Base-by-base conservation (phyloP, 2,329 filamentous ascomycete genomes). In the Bipolaris oryzae region DNA sequence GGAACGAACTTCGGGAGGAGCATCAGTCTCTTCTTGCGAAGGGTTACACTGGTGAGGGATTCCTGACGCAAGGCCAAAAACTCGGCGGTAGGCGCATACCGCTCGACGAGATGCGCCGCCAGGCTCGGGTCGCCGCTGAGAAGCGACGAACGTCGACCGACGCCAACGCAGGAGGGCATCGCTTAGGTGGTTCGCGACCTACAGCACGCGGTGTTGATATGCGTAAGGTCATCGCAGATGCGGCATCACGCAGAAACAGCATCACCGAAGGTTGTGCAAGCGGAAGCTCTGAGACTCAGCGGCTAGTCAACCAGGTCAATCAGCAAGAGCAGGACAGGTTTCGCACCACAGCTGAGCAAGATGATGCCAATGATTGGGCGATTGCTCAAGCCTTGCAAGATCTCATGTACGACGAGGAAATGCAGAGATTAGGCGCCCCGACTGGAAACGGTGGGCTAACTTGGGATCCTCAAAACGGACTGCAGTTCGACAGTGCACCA, bases 41-140 rank as follows among this genome's bases (percentile, higher is more conserved):
- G 72, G 94, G 94, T 16, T 97, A 94, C 71, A 96, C 91, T 0
- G 94, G 94, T 11, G 92, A 96, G 75, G 90, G 90, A 0, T 97
- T 97, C 77, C 79, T 96, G 28, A 88, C 88, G 0, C 79, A 88
- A 31, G 94, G 93, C 1, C 85, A 86, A 15, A 85, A 85, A 10
- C 83, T 97, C 0, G 93, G 93, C 51, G 78, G 77, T 55, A 76
- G 74, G 57, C 78, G 78, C 39, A 81, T 91, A 42, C 72, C 73
- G n/a, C 79, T 85, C 56, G 81, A 89, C 18, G 93, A 96, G 76
- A 88, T 89, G 55, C 86, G 89, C 25, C 85, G 91, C 34, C 81
- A 90, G 57, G 91, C 92, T 28, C 85, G 91, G 48, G 85, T 83
- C 11, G 87, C 90, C 10, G 90, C 90, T 3, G 90, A 96, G 74